Base-by-base conservation (phyloP, 495 filamentous ascomycete genomes). In the Hypomontagnella monticulosa region DNA sequence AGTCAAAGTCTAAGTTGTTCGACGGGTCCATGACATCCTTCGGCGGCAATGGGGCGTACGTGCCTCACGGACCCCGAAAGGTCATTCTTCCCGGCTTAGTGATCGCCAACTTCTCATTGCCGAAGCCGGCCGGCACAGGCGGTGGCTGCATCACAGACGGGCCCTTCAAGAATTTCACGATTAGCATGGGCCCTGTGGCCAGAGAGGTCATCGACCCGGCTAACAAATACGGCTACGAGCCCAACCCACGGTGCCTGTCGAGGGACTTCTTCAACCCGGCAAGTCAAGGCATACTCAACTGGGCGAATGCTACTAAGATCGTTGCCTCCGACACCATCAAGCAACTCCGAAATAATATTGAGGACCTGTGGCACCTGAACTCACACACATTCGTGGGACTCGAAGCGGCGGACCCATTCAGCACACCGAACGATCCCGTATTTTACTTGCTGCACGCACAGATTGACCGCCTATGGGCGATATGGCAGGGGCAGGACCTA, bases 391-490 rank as follows among this genome's bases (percentile, higher is more conserved):
- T 57, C 63, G 37, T 75, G 9, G 73, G 73, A 2, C n/a, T 34
- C 12, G 46, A 61, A 15, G 63, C 61, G 11, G 59, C 68, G 30
- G 87, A 88, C 72, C 72, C 84, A 15, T 89, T 78, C 70, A 77
- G 75, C 10, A 84, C 80, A 23, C 83, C 87, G 1, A 81, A 81
- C 12, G 88, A 90, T 53, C 87, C 88, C n/a, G 78, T 79, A 0
- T 91, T 91, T 72, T 91, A 76, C 71, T 76, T 86, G 18, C 87
- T 90, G 67, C 88, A 91, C 71, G 81, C 79, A 15, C 83, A 85
- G 79, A 80, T 91, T 42, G 89, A 91, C 69, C 84, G 86, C 15
- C 15, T 85, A 4, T 91, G 81, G 81, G 84, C 85, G 73, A 86
- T 88, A 23, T 91, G 89, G 88, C 87, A 91, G 75, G 83, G 80